A percentile compares a stretch with the other conserved stretches of the same genome.
phyloP scores from a whole-genome alignment of 2,329 filamentous ascomycete species.

The Colletotrichum limetticola region DNA sequence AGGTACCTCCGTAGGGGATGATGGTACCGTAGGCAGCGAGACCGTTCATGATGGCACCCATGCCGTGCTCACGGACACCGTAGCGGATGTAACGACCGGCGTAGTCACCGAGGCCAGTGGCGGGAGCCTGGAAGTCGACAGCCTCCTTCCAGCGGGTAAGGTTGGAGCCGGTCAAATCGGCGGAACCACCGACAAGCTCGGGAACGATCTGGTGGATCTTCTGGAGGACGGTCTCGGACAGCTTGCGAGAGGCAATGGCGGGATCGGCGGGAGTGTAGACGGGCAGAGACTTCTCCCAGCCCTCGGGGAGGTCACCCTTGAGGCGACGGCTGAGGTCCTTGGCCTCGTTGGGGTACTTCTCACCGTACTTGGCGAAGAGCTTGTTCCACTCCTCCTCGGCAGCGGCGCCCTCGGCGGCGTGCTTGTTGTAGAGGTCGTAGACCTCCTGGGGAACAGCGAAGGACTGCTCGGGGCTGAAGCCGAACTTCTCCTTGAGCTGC shows the following conservation, averaged over 20 bases:
- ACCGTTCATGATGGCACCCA: slow-evolving; percentile 96
- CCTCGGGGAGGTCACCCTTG: slow-evolving; percentile 86
- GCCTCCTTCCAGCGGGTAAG: slow-evolving; percentile 98
- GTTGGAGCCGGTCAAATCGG: slow-evolving; percentile 98
- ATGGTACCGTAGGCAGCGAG: slow-evolving; percentile 94
- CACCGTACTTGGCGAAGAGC: slow-evolving; percentile 86
- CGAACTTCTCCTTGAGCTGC: slow-evolving; percentile 93
- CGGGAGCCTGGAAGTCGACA: slow-evolving; percentile 95
- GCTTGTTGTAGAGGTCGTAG: slow-evolving; percentile 90
- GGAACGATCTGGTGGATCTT: slow-evolving; percentile 86
- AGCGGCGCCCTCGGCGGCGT: slow-evolving; percentile 85
- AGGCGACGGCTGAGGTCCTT: slow-evolving; percentile 85
- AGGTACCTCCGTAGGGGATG: slow-evolving; percentile 94
- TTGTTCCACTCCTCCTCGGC: slow-evolving; percentile 95
- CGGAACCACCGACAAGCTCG: slow-evolving; percentile 94
- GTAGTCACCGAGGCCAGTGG: slow-evolving; percentile 87
- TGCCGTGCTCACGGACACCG: slow-evolving; percentile 91
- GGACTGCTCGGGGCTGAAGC: slow-evolving; percentile 93
- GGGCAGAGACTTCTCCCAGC: slow-evolving; percentile 95
- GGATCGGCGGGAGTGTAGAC: slow-evolving; percentile 88
- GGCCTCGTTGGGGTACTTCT: slow-evolving; percentile 81
- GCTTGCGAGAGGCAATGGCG: slow-evolving; percentile 92
- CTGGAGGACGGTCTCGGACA: slow-evolving; percentile 92
- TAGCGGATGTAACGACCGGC: slow-evolving; percentile 92
- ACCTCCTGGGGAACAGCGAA: slow-evolving; percentile 96